Evolutionary conservation across 2,329 filamentous ascomycete species (phyloP), one percentile per base, ranked within the genome.

Genomic region (Curvularia spicifera): DNA sequence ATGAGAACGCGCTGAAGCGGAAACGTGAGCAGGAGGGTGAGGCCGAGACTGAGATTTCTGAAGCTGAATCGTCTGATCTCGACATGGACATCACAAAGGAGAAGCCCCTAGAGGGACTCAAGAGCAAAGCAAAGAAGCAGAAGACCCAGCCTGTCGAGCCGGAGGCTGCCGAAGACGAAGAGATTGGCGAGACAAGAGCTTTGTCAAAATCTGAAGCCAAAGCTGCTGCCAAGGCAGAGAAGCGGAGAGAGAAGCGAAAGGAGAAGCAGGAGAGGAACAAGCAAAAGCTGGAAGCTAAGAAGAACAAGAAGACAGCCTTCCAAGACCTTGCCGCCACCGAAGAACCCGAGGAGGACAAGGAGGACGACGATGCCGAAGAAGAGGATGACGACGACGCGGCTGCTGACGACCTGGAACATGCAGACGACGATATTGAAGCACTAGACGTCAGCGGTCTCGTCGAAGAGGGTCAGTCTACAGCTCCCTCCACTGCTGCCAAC

Each of bases 1-100:
- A 96, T 67, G 93, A 96, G 66, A 92, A 91, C 54, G 85, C 85
- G 52, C 80, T 80, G 70, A 96, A 96, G 82, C 86, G 92, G 59
- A 96, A 82, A 71, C 77, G 81, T 28, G 80, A 96, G 80, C 82
- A 90, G 28, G 85, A 87, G 53, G 86, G 89, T 63, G 55, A 57
- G 18, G 42, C 24, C 15, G 79, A 88, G 22, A 33, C 43, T 2
- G 79, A 88, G 29, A 59, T 64, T n/a, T 71, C 67, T 4, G 67
- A 64, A 50, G 64, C 64, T 26, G 64, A 64, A 42, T 73, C 72
- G 31, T 75, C 72, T 22, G 75, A 76, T 43, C 64, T 73, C 12
- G 71, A 75, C 59, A 68, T 75, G 57, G 69, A 74, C 20, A 69
- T 74, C 20, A 71, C 71, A 45, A 76, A 71, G 49, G 74, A 78